These are phyloP conservation scores for Podochytrium sp. DNA, from an alignment of 192 early-diverging fungal genomes.

Conservation along the genomic window DNA sequence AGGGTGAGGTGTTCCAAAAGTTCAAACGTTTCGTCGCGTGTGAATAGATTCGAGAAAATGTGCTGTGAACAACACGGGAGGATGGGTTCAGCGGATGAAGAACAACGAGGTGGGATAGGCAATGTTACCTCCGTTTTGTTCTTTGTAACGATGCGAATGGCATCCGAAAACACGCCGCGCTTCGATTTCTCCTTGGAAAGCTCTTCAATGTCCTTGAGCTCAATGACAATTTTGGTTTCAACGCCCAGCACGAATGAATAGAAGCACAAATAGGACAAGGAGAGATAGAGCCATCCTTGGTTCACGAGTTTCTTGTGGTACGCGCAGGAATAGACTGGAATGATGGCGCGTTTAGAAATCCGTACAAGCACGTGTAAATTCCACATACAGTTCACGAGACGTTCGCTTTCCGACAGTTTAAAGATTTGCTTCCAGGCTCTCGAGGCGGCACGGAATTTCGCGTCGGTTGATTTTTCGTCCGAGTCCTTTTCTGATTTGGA, in stretches of 20 bases:
- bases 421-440: conserved; percentile 90
- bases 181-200: conserved; percentile 88
- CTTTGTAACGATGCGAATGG: conserved; percentile 83
- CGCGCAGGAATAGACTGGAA: conserved; percentile 85
- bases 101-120: no score
- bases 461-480: conserved; percentile 82
- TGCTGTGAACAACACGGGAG: conserved; percentile 56
- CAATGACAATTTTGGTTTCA: conserved; percentile 90
- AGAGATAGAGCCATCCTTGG: conserved; percentile 98
- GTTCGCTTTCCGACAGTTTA: conserved; percentile 75
- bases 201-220: conserved; percentile 91
- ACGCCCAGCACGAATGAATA: conserved; percentile 92
- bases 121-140: conserved; percentile 72
- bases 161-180: conserved; percentile 86
- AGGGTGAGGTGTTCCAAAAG: conserved; percentile 89
- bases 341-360: background rate
- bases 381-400: conserved; percentile 83
- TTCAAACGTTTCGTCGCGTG: conserved; percentile 95
- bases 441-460: conserved; percentile 84
- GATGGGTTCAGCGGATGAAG: conserved; percentile 5
- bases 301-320: conserved; percentile 80
- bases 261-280: conserved; percentile 90
- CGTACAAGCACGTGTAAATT: background rate
- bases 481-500: conserved; percentile 62
- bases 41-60: conserved; percentile 93